Evolutionary conservation across 2,329 filamentous ascomycete genomes (phyloP), one percentile per base, ranked within the genome.

Genomic region (Penicillium sp.): DNA sequence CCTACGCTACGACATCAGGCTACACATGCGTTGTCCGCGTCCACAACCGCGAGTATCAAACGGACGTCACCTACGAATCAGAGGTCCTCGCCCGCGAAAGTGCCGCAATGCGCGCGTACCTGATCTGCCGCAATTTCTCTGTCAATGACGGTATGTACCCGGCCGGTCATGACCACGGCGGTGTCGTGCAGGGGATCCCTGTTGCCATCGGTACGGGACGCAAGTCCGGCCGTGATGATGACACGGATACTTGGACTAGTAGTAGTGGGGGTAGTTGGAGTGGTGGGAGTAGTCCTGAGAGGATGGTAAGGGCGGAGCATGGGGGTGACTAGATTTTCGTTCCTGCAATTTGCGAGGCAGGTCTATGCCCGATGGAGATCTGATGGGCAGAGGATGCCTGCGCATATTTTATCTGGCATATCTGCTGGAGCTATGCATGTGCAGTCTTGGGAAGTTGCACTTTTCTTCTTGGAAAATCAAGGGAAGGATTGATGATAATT

Each of bases 51-150:
- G 92, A 97, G 82, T 98, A 97, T 81, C 92, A 93, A 76, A 97
- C 93, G 46, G 93, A 97, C 76, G 85, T 90, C 40, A 86, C 89
- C 65, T 96, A 95, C 80, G 88, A 91, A 75, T 91, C 89, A 64
- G 91, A 94, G 75, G 82, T 86, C 52, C 83, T 96, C 67, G 94
- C 94, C 51, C 91, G 93, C 74, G 93, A 98, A 78, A 95, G 94
- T 71, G 94, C 94, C 28, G 94, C 94, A 62, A 96, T 96, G 86
- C 90, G 93, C 64, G 94, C 94, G 60, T 98, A 97, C 79, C 94
- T 97, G 87, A 95, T 97, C 68, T 97, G 94, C 83, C 90, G 93
- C 66, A 97, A 97, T 83, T 97, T 97, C 80, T 96, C 92, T 58
- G 91, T 96, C 77, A 97, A 97, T 75, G 93, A 96, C 71, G 94